Base-by-base conservation (phyloP, 2,329 filamentous ascomycete species). In the Cadophora sp. region DNA sequence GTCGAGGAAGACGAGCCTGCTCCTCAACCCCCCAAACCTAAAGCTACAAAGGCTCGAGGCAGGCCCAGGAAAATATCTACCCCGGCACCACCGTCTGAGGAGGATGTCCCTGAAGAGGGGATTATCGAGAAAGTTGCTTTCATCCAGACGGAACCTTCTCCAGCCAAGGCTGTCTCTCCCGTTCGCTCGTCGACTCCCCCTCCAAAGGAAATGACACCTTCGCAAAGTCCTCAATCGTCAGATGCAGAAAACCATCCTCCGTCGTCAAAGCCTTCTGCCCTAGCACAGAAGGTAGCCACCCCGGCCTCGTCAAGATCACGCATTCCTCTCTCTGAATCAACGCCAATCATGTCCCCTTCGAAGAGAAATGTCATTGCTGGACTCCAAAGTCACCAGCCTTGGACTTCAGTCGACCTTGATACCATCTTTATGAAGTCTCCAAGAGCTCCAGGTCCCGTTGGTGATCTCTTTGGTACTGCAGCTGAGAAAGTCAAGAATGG, bases 171-270 rank as follows among this genome's bases (percentile, higher is more conserved):
- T 27, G 20, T 59, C 18, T 67, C 68, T 33, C 60, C 68, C 56
- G 63, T 70, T 39, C 70, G 68, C 18, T 83, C 83, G 0, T 81
- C 84, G 1, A 81, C 81, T 0, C 80, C 81, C 1, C 81, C 82
- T 5, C 83, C 85, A 13, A 83, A 82, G 64, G 86, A 88, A 69
- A 78, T 86, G 14, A 85, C 87, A 0, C 89, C 88, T 0, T 91
- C 90, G 0, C 85, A 85, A 20, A 91, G 91, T 0, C 89, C 89
- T 0, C 91, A 93, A 72, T 90, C 91, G 1, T 94, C 92, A 0
- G 90, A 96, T 75, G 91, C 90, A 0, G 92, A 96, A 77, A 95
- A 95, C 72, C 88, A 87, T 58, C 91, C 91, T 0, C 92, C 92
- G 0, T 91, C 90, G 0, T 88, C 89, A 5, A 86, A 83, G 62